Conservation (phyloP, 2,329 filamentous ascomycete species). For the Cladosporium velox region DNA sequence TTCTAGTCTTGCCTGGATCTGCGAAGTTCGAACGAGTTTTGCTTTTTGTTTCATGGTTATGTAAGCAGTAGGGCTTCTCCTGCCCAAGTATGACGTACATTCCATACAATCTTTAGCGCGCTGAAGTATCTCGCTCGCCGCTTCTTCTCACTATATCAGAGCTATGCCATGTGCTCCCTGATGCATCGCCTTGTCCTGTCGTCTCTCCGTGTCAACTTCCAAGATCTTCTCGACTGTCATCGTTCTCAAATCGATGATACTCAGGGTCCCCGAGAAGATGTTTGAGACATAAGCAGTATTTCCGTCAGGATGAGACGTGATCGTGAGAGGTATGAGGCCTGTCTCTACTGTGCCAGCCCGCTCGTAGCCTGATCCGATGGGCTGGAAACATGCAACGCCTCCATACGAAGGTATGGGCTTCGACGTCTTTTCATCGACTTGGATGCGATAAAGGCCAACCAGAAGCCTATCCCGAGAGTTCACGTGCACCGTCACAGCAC, state of each 20-base stretch:
- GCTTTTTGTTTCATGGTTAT: neutral
- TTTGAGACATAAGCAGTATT: conserved; percentile 20
- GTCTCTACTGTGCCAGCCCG: conserved; percentile 13
- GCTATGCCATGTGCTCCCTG: conserved; percentile 23
- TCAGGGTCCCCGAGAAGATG: conserved; percentile 20
- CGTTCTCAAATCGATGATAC: conserved; percentile 9
- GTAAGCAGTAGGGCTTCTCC: neutral
- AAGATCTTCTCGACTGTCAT: conserved; percentile 17
- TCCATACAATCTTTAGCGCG: neutral
- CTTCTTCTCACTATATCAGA: neutral
- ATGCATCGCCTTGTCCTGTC: conserved; percentile 22
- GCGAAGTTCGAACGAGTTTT: neutral
- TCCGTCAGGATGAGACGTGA: conserved; percentile 15
- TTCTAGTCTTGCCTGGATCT: neutral
- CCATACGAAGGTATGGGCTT: conserved; percentile 10
- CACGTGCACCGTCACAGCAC: neutral
- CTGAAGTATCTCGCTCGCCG: neutral
- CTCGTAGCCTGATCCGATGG: conserved; percentile 4
- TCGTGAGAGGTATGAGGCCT: conserved; percentile 20
- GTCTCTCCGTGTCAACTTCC: conserved; percentile 18
- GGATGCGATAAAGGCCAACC: neutral
- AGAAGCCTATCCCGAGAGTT: neutral
- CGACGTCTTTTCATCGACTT: neutral
- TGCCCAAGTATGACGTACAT: neutral
- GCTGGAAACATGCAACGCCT: neutral